Evolutionary conservation across 1,284 basidiomycete species (phyloP), one percentile per base, ranked within the genome.

Genomic region (Acaromyces ingoldii): DNA sequence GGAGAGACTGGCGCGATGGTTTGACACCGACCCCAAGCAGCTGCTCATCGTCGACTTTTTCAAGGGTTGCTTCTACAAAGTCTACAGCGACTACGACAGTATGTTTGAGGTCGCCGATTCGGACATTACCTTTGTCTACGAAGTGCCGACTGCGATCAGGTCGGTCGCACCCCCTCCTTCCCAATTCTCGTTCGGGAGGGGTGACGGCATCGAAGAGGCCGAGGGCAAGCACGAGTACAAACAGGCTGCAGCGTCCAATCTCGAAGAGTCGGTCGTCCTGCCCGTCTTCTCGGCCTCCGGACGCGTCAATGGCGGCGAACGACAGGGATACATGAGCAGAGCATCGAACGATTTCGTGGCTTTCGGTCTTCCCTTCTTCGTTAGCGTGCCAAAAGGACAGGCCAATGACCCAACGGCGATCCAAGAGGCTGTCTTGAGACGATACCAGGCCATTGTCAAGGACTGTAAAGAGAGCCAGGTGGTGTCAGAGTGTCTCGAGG

Each of bases 291-390:
- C 69, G 34, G 56, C 58, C 41, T 37, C 58, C 15, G 44, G 26
- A 9, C 13, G 22, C 2, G 45, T 49, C 15, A 44, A 25, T 26
- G 46, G 48, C 19, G 28, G 39, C 0, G 47, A 38, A 7, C 19
- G 29, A 3, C 24, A 37, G 17, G 57, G 40, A 0, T 22, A 58
- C 22, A 60, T 53, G 15, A 53, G 57, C 22, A 49, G 46, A 22
- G 3, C 9, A 13, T 13, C 34, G 19, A 41, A 48, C 7, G 34
- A 56, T 2, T 38, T 45, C 19, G 62, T 63, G 9, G 49, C 58
- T 3, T 44, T 60, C 3, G 72, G 72, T 34, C 47, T 70, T 38
- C 72, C 72, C 6, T 72, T 75, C 63, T 69, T 75, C 43, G 63
- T 73, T 22, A 51, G 64, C 5, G 41, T 75, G 10, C 63, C 65